Evolutionary conservation across 78 protist genomes (phyloP), one percentile per base, ranked within the genome.

Genomic region (Pigoraptor vietnamica): DNA sequence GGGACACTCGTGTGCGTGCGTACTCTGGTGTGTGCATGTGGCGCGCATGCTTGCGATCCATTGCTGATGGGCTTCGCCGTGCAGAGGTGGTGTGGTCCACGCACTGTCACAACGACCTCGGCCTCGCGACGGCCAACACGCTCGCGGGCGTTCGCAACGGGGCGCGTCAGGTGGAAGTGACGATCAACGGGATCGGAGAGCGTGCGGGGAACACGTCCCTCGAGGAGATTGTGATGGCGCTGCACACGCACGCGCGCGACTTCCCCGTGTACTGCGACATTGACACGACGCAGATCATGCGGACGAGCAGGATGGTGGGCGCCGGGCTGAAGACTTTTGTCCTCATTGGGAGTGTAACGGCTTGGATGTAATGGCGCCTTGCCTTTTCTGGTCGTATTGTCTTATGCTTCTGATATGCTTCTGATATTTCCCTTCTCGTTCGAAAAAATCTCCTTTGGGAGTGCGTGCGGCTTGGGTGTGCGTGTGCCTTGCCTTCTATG

Each of bases 81-180:
- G 29, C 67, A 48, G 67, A 33, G 40, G 88, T 92, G 0, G 38
- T 89, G 40, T 95, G 92, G 90, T 95, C 96, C 34, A 93, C 96
- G 6, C 96, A 95, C 93, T 95, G 96, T 91, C 96, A 95, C 93
- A 93, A 95, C 48, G 96, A 95, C 92, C 89, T 95, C 2, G 96
- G 96, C 6, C 84, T 94, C 23, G 96, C 96, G 25, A 92, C 94
- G 2, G 96, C 96, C 14, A 94, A 94, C 93, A 89, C 96, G 81
- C 93, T 94, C 55, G 92, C 93, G 23, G 96, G 94, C 0, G 92
- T 90, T 19, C 81, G 23, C 32, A 82, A 67, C 1, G 95, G 95
- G 2, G 92, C 93, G 21, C 36, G 93, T 2, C 95, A 94, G 91
- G 93, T 91, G 2, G 93, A 94, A 40, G 96, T 94, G 56, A 94